phyloP scores from a whole-genome alignment of 495 filamentous ascomycete species.

The Usnea hakonensis region DNA sequence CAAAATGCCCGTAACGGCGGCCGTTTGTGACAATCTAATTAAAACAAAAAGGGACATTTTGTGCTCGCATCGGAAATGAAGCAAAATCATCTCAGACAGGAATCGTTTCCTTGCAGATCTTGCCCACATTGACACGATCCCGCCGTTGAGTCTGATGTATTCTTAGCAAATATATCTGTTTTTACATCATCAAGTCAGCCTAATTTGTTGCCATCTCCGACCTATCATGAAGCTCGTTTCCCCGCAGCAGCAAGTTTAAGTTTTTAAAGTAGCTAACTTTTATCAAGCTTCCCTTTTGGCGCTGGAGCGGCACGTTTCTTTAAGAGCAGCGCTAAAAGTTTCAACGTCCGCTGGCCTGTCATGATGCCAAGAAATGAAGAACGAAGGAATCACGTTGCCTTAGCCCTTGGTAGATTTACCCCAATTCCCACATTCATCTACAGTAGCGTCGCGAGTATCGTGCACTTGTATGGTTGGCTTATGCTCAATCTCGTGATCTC shows the following conservation, averaged over 20 bases:
- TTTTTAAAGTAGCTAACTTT: not conserved
- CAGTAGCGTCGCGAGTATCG: not conserved
- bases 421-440: not conserved
- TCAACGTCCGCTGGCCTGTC: conserved; percentile 2
- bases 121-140: not conserved
- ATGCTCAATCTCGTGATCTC: conserved; percentile 6
- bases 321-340: not conserved
- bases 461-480: not conserved
- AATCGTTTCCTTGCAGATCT: not conserved
- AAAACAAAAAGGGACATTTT: not conserved
- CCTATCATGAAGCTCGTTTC: not conserved
- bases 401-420: too few relatives aligned
- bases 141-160: not conserved
- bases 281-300: conserved; percentile 3
- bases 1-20: not conserved
- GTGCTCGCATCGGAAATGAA: not conserved
- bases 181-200: conserved; percentile 2
- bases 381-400: not conserved
- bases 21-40: not conserved
- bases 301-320: conserved; percentile 3
- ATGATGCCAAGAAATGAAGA: conserved; percentile 2
- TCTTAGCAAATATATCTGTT: conserved; percentile 3
- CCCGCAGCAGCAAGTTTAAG: not conserved
- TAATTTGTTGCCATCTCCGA: conserved; percentile 5
- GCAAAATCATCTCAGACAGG: not conserved